phyloP scores from a whole-genome alignment of 2,329 filamentous ascomycete genomes.

The Colletotrichum sp. region DNA sequence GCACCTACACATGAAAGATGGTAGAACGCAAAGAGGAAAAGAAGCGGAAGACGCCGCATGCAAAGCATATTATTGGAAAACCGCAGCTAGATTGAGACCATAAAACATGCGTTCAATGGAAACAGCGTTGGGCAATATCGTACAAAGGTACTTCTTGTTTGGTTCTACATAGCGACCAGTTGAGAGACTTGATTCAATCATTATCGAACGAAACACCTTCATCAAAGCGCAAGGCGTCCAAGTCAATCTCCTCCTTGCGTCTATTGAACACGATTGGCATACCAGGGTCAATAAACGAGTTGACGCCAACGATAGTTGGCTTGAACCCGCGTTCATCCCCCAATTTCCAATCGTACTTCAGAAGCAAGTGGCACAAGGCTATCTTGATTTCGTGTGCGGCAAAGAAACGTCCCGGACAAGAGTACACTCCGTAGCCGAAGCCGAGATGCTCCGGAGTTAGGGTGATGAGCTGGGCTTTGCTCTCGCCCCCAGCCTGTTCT shows the following conservation, averaged over 20 bases:
- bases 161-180: too few relatives aligned
- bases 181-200: background rate
- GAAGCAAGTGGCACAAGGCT: background rate
- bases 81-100: too few relatives aligned
- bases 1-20: too few relatives aligned
- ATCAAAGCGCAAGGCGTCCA: background rate
- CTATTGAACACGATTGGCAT: background rate
- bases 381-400: background rate
- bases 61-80: too few relatives aligned
- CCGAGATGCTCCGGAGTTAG: slow-evolving; percentile 32
- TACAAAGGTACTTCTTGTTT: too few relatives aligned
- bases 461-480: slow-evolving; percentile 1
- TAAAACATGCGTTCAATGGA: too few relatives aligned
- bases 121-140: too few relatives aligned
- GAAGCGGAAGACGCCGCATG: too few relatives aligned
- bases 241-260: background rate
- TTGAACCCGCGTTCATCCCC: background rate
- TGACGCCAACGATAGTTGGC: background rate
- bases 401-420: background rate
- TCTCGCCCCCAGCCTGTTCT: background rate
- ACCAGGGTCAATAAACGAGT: background rate
- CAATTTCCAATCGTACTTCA: background rate
- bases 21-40: too few relatives aligned
- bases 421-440: slow-evolving; percentile 29
- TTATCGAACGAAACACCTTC: background rate